Evolutionary conservation across 345 rosid species (phyloP).

Genomic region (Murraya koenigii): DNA sequence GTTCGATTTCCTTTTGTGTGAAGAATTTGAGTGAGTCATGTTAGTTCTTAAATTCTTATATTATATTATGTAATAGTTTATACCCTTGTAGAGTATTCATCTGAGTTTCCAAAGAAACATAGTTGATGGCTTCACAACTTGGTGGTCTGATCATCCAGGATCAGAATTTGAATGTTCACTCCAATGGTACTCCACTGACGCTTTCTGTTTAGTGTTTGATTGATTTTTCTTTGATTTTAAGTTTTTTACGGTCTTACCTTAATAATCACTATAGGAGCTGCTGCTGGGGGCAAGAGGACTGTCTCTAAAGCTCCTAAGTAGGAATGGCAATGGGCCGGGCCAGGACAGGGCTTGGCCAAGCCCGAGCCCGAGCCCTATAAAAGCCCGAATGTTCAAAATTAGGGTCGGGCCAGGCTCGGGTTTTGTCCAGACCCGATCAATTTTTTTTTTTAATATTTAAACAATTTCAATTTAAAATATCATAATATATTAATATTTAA

Average conservation of each 20-base stretch:
- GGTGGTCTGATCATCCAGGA: constrained; percentile 36
- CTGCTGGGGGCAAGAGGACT: constrained; percentile 32
- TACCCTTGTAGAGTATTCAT: constrained; percentile 10
- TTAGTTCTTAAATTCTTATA: not conserved
- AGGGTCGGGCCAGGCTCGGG: no score
- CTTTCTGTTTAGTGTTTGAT: not conserved
- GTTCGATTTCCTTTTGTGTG: not conserved
- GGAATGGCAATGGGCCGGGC: no score
- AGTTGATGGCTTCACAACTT: constrained; percentile 34
- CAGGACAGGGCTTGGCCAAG: constrained; percentile 33
- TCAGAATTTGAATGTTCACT: constrained; percentile 33
- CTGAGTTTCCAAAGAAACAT: not conserved
- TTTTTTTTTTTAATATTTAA: no score
- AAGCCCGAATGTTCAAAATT: no score
- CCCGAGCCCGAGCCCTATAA: no score
- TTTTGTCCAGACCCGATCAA: no score
- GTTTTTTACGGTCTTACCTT: not conserved
- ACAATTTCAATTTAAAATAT: no score
- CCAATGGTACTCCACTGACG: constrained; percentile 16
- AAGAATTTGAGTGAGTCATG: not conserved
- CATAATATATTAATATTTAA: no score
- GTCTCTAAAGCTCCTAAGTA: constrained; percentile 30
- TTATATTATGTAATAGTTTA: not conserved
- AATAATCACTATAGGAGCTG: constrained; percentile 20
- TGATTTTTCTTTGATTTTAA: not conserved